A percentile compares a stretch with the other conserved stretches of the same genome.
Evolutionary conservation across 805 yeast genomes (phyloP).

Genomic region (Monosporozyma aerobia): DNA sequence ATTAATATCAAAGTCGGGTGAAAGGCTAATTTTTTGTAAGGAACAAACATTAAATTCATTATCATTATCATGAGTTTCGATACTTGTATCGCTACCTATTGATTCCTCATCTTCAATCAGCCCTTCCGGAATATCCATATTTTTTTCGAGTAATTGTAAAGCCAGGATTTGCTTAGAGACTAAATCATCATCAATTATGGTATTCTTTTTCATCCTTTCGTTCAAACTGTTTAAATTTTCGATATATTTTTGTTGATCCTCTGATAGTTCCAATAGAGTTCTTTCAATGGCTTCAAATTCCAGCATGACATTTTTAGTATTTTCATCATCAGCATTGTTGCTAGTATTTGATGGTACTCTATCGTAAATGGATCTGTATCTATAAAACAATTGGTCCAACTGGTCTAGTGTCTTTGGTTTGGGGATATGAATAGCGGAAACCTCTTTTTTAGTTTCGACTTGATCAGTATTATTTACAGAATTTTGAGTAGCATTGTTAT

Average conservation of each 20-base stretch:
- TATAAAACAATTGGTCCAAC: conserved; percentile 25
- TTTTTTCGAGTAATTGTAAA: conserved; percentile 55
- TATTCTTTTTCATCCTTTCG: conserved; percentile 9
- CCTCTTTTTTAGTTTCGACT: background rate
- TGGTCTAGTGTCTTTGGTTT: conserved; percentile 20
- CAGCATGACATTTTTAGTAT: conserved; percentile 9
- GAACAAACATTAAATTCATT: background rate
- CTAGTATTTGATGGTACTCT: background rate
- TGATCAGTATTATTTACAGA: background rate
- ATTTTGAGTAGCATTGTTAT: background rate
- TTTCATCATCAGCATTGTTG: conserved; percentile 8
- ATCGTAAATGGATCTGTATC: conserved; percentile 25
- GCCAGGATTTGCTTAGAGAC: conserved; percentile 53
- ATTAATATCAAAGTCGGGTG: conserved; percentile 26
- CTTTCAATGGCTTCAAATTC: conserved; percentile 40
- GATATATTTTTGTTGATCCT: conserved; percentile 32
- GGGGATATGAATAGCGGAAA: conserved; percentile 12
- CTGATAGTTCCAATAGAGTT: conserved; percentile 33
- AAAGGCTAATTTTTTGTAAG: conserved; percentile 17
- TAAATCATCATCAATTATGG: conserved; percentile 36
- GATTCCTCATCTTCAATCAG: conserved; percentile 34
- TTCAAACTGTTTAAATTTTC: conserved; percentile 27
- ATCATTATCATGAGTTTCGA: background rate
- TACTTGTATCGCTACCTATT: background rate
- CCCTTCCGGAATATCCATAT: conserved; percentile 51